phyloP scores from a whole-genome alignment of 768 basidiomycete genomes.

The Amanita polypyramis region DNA sequence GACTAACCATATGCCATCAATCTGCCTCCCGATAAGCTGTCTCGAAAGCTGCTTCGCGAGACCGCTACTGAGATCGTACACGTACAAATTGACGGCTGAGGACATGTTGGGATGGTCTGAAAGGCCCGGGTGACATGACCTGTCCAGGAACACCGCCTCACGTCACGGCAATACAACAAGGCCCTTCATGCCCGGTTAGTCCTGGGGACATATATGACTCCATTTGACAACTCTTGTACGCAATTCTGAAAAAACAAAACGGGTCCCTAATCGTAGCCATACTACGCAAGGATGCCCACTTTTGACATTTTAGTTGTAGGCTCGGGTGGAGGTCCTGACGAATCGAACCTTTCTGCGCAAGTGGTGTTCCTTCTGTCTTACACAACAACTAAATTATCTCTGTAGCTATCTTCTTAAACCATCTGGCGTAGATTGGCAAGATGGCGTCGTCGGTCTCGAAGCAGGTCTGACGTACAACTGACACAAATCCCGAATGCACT shows the following conservation, averaged over 20 bases:
- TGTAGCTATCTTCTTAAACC: conserved; percentile 85
- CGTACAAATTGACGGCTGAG: conserved; percentile 64
- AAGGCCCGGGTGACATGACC: neutral
- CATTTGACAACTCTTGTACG: neutral
- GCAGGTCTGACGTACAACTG: conserved; percentile 47
- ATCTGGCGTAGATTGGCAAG: conserved; percentile 52
- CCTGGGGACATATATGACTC: conserved; percentile 1
- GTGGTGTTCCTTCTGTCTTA: conserved; percentile 18
- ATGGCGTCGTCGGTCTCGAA: conserved; percentile 78
- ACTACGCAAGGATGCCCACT: conserved; percentile 22
- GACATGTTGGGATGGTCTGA: conserved; percentile 16
- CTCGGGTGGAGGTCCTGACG: conserved; percentile 82
- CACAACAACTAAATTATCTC: conserved; percentile 10
- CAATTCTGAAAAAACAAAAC: neutral
- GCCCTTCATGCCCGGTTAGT: neutral
- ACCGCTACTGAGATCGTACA: conserved; percentile 88
- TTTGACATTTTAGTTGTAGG: conserved; percentile 75
- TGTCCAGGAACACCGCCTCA: neutral
- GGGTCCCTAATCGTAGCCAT: neutral
- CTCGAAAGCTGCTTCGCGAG: conserved; percentile 70
- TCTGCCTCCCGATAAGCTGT: conserved; percentile 79
- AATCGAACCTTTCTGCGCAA: conserved; percentile 82
- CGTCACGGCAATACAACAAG: too few species aligned
- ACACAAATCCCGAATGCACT: neutral
- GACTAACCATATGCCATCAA: conserved; percentile 82